phyloP scores from a whole-genome alignment of 768 basidiomycete genomes.

The Tephrocybe sp. region DNA sequence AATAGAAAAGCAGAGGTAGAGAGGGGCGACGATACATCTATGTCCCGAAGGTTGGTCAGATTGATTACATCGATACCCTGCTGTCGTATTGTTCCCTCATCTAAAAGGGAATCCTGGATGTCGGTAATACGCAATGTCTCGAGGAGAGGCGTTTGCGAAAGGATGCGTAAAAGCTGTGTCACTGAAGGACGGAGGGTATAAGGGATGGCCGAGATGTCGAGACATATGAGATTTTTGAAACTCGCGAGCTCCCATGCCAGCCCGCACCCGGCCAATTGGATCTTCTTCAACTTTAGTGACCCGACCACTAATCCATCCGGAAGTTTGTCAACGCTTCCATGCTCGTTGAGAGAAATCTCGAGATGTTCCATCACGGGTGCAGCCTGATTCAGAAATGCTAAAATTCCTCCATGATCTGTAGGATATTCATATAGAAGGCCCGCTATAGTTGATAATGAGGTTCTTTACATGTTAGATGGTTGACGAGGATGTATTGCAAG shows the following conservation, averaged over 20 bases:
- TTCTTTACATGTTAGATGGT: too few species aligned
- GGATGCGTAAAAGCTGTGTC: neutral
- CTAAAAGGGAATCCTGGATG: too few species aligned
- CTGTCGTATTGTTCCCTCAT: too few species aligned
- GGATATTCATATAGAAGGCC: too few species aligned
- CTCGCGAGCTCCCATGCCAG: neutral
- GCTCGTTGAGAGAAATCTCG: neutral
- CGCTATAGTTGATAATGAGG: too few species aligned
- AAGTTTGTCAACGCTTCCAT: neutral
- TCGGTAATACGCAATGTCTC: neutral
- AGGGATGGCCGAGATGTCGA: neutral
- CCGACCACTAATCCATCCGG: neutral
- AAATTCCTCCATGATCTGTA: too few species aligned
- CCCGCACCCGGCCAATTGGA: neutral
- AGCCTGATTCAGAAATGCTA: too few species aligned
- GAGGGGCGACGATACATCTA: too few species aligned
- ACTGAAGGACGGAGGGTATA: neutral
- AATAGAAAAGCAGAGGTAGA: too few species aligned
- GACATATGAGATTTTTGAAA: neutral
- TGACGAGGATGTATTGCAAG: too few species aligned
- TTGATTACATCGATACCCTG: neutral
- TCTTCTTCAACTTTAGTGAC: too few species aligned
- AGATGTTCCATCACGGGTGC: neutral
- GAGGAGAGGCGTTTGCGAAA: neutral
- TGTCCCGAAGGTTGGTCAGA: too few species aligned